phyloP scores from a whole-genome alignment of 352 stramenopile species.

The Saprolegnia parasitica region DNA sequence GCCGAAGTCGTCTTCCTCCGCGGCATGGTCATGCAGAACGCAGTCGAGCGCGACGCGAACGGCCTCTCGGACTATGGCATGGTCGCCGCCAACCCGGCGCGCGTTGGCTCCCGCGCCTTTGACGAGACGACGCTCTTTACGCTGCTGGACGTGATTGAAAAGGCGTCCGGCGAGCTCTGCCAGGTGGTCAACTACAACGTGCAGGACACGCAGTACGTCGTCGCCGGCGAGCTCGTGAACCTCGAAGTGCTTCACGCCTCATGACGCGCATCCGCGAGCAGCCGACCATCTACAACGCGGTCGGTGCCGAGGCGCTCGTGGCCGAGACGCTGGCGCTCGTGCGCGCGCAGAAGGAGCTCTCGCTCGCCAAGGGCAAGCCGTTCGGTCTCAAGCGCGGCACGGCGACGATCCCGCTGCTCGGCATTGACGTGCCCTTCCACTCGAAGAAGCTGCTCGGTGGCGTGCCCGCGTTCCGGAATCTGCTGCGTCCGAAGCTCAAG shows the following conservation, averaged over 20 bases:
- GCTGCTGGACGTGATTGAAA: conserved; percentile 63
- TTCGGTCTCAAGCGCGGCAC: conserved; percentile 58
- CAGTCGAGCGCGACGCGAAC: conserved; percentile 44
- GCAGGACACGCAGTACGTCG: conserved; percentile 76
- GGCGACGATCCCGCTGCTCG: conserved; percentile 82
- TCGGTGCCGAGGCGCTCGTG: conserved; percentile 51
- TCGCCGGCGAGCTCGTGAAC: conserved; percentile 77
- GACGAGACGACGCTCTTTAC: conserved; percentile 60
- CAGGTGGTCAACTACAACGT: conserved; percentile 90
- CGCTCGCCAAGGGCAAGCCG: conserved; percentile 43
- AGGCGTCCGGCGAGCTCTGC: conserved; percentile 58
- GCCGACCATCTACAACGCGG: conserved; percentile 17
- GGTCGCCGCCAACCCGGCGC: conserved; percentile 77
- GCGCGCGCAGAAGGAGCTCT: conserved; percentile 54
- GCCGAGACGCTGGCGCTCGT: conserved; percentile 53
- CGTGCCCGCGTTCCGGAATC: conserved; percentile 70
- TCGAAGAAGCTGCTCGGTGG: conserved; percentile 74
- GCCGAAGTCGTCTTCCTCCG: conserved; percentile 82
- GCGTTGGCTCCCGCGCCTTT: conserved; percentile 57
- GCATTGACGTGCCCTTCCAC: conserved; percentile 89
- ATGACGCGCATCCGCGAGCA: conserved; percentile 46
- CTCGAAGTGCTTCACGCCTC: conserved; percentile 70
- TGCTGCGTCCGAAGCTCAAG: conserved; percentile 69
- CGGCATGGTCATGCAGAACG: conserved; percentile 49
- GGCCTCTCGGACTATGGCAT: conserved; percentile 84